These are phyloP conservation scores for Suillus bovinus DNA, from an alignment of 768 basidiomycete species.

Conservation along the genomic window DNA sequence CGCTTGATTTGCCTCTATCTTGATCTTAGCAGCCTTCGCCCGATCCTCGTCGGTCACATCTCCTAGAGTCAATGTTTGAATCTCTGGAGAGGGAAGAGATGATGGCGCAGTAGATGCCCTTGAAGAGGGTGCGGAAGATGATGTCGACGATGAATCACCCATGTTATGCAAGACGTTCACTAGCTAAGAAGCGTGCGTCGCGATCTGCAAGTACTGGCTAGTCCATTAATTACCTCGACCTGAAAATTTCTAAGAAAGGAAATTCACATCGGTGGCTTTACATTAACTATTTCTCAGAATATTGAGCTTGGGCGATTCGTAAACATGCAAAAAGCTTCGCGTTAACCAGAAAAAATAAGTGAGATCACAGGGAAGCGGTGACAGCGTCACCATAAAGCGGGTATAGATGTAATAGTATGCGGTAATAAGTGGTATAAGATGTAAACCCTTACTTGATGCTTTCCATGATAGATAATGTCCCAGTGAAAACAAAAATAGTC, in stretches of 20 bases:
- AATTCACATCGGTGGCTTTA: slow-evolving; percentile 29
- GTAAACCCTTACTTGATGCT: not conserved
- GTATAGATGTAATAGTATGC: not conserved
- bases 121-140: slow-evolving; percentile 38
- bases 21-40: slow-evolving; percentile 67
- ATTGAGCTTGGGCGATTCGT: not conserved
- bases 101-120: slow-evolving; percentile 55
- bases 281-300: not conserved
- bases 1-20: slow-evolving; percentile 86
- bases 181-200: not conserved
- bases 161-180: slow-evolving; percentile 13
- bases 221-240: slow-evolving; percentile 8
- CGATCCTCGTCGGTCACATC: slow-evolving; percentile 73
- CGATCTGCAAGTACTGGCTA: slow-evolving; percentile 7
- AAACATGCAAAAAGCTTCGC: not conserved
- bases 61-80: slow-evolving; percentile 49
- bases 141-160: slow-evolving; percentile 23
- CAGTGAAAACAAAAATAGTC: not conserved
- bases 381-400: not conserved
- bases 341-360: slow-evolving; percentile 6
- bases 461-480: not conserved
- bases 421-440: not conserved
- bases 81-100: slow-evolving; percentile 59
- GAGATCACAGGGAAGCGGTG: not conserved
- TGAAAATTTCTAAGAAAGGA: slow-evolving; percentile 17